Percentiles rank a stretch among this genome's conserved stretches.
Evolutionary conservation across 345 rosid species (phyloP).

Genomic region (Populus ilicifolia): DNA sequence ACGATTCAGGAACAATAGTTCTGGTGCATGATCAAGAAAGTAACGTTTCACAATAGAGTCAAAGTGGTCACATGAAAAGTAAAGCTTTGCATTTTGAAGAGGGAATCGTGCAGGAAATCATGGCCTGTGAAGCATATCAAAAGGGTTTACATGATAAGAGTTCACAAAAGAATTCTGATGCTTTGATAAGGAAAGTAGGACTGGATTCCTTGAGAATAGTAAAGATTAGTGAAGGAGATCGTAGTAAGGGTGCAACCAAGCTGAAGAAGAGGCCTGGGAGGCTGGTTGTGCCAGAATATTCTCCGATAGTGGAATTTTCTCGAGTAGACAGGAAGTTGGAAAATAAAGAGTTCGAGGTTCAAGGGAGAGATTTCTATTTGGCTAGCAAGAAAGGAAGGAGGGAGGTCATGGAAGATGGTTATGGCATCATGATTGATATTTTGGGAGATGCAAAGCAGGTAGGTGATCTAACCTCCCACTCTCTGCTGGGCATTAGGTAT

Average conservation of each 20-base stretch:
- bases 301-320: conserved; percentile 9
- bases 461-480: background rate
- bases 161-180: background rate
- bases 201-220: background rate
- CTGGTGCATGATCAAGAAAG: background rate
- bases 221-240: background rate
- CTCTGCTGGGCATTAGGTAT: background rate
- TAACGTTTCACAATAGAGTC: background rate
- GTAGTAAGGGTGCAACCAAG: background rate
- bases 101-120: conserved; percentile 2
- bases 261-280: conserved; percentile 41
- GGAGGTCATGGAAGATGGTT: conserved; percentile 48
- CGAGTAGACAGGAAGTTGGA: conserved; percentile 14
- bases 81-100: background rate
- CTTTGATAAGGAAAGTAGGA: background rate
- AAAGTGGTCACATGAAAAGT: background rate
- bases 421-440: conserved; percentile 32
- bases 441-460: conserved; percentile 49
- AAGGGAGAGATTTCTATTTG: conserved; percentile 40
- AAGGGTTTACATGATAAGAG: conserved; percentile 1
- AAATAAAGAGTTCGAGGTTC: conserved; percentile 31
- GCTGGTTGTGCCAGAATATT: conserved; percentile 35
- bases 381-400: conserved; percentile 47
- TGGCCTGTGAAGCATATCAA: background rate
- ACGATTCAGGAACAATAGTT: background rate